A percentile compares a stretch with the other conserved stretches of the same genome.
These are phyloP conservation scores for Fomitopsis palustris DNA, from an alignment of 1,284 basidiomycete genomes.

Conservation along the genomic window DNA sequence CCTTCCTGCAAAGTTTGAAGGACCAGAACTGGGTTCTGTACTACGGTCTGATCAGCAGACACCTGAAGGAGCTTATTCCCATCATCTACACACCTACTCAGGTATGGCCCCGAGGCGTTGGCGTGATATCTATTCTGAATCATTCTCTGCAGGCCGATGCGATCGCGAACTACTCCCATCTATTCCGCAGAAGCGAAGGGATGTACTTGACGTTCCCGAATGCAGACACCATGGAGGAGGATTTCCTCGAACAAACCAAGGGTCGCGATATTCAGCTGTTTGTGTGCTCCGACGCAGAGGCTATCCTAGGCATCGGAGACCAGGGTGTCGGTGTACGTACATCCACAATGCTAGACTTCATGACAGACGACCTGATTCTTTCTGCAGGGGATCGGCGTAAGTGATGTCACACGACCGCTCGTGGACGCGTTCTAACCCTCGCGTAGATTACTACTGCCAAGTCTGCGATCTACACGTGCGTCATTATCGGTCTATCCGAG, in stretches of 20 bases:
- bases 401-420: constrained; percentile 7
- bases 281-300: constrained; percentile 85
- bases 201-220: constrained; percentile 51
- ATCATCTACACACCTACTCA: constrained; percentile 76
- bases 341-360: background rate
- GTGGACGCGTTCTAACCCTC: background rate
- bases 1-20: constrained; percentile 70
- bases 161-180: constrained; percentile 77
- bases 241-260: constrained; percentile 63
- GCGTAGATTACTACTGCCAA: constrained; percentile 82
- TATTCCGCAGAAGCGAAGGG: constrained; percentile 75
- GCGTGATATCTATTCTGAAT: background rate
- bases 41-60: constrained; percentile 61
- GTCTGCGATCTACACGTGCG: constrained; percentile 78
- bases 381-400: constrained; percentile 44
- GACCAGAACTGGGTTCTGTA: constrained; percentile 77
- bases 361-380: background rate
- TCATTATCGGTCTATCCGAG: constrained; percentile 1
- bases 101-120: constrained; percentile 30
- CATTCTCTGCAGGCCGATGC: constrained; percentile 56
- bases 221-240: constrained; percentile 70
- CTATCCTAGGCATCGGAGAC: constrained; percentile 81
- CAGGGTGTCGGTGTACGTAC: constrained; percentile 63
- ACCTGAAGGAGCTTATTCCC: constrained; percentile 74
- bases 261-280: constrained; percentile 67